These are phyloP conservation scores for Phytophthora foliorum DNA, from an alignment of 352 stramenopile genomes.

Conservation along the genomic window DNA sequence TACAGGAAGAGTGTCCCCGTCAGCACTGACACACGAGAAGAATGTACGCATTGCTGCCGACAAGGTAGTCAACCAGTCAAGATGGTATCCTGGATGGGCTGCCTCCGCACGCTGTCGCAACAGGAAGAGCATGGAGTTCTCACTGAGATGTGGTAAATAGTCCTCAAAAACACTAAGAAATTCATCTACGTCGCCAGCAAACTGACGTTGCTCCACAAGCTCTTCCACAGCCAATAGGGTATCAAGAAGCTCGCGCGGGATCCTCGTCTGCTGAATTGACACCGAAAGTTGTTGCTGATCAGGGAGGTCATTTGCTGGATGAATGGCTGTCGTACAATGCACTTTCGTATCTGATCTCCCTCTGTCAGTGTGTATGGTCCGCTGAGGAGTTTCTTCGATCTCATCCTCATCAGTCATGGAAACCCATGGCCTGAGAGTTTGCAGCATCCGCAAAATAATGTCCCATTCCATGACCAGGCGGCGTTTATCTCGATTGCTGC, in stretches of 20 bases:
- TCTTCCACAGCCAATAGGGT: slow-evolving; percentile 82
- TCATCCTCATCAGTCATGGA: slow-evolving; percentile 55
- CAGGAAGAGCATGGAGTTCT: slow-evolving; percentile 67
- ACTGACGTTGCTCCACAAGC: slow-evolving; percentile 63
- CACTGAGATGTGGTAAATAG: slow-evolving; percentile 74
- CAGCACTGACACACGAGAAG: slow-evolving; percentile 50
- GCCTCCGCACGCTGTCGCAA: slow-evolving; percentile 69
- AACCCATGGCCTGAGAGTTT: slow-evolving; percentile 73
- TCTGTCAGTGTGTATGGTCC: slow-evolving; percentile 16
- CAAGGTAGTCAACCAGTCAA: slow-evolving; percentile 74
- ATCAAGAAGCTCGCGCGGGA: slow-evolving; percentile 83
- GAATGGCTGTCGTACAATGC: slow-evolving; percentile 22
- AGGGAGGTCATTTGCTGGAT: slow-evolving; percentile 17
- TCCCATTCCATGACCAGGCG: slow-evolving; percentile 84
- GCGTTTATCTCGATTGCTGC: slow-evolving; percentile 33
- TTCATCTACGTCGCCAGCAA: slow-evolving; percentile 73
- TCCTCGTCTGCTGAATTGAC: slow-evolving; percentile 76
- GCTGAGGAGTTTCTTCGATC: slow-evolving; percentile 37
- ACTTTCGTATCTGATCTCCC: slow-evolving; percentile 15
- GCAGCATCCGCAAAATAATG: slow-evolving; percentile 86
- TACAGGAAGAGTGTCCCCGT: slow-evolving; percentile 46
- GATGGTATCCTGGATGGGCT: slow-evolving; percentile 72
- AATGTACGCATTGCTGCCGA: slow-evolving; percentile 66
- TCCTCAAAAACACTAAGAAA: slow-evolving; percentile 82
- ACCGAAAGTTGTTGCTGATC: slow-evolving; percentile 44